Evolutionary conservation across 2,329 filamentous ascomycete species (phyloP), one percentile per base, ranked within the genome.

Genomic region (Emmonsia crescens): DNA sequence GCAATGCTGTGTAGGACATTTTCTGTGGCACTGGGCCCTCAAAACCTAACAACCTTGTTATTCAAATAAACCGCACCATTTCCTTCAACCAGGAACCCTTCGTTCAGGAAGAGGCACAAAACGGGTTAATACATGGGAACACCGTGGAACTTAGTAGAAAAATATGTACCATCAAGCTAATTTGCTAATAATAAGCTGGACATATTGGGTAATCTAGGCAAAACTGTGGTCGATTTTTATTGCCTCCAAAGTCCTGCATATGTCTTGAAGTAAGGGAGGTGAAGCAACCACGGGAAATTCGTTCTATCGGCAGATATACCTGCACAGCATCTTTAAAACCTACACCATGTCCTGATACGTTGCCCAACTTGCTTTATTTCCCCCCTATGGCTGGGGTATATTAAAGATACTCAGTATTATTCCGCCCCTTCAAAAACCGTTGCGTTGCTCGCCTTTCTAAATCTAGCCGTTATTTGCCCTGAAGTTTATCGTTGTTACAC

Each of bases 1-100:
- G 52, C 9, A 40, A 38, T 56, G 19, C 33, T 14, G 5, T 36
- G 33, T 56, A 40, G 52, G 52, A 56, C 52, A 56, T 40, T 24
- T 27, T 56, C 21, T 5, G 52, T 56, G 33, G 52, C 19, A 56
- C 52, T 56, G 52, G 21, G n/a, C 21, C 10, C 21, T 27, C 33
- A 40, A 21, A 21, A 31, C 44, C 65, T 57, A 61, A 59, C 59
- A 48, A 51, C 55, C 40, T 44, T 16, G 44, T 48, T 33, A 19
- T 46, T 58, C 55, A 48, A 40, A 31, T 33, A 58, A 56, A n/a
- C 52, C 40, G 52, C 52, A 56, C 52, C 9, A 56, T 19, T 56
- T 40, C 33, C 51, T 36, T 49, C 51, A 33, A 33, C 21, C 12
- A 58, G 31, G 38, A 36, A 27, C 44, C 56, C 24, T 29, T 14